Base-by-base conservation (phyloP, 139 green algal genomes). In the Picochlorum sp. region DNA sequence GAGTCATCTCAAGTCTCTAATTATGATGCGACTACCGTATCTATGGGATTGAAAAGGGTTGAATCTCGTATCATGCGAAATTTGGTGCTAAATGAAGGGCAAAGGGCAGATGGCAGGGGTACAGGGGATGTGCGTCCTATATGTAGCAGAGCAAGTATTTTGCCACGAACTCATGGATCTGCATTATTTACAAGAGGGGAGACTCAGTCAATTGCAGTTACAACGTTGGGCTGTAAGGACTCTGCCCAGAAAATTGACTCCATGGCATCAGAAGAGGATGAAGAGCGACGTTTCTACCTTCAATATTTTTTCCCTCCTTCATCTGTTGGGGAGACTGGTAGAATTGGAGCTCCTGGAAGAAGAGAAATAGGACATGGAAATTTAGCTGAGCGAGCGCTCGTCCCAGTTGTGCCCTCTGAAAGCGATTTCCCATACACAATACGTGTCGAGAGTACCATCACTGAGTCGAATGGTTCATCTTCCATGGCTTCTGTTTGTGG, bases 221-320 rank as follows among this genome's bases (percentile, higher is more conserved):
- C 84, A 22, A 96, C 89, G 3, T 74, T 96, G 18, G 77, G 75
- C 26, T 70, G 62, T 40, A 44, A 57, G 8, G 52, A 41, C 7
- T 52, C 30, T 18, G 77, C 80, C 12, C 84, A 88, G 63, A 59
- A 63, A 30, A 26, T 75, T 6, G 86, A 91, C 63, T 61, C 45
- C 47, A 83, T 94, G 64, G 30, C 50, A 7, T 22, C 64, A 22
- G 37, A 47, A 14, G 72, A 75, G 0, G 64, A 73, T 3, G 76
- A 82, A 29, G 59, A 70, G 25, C 59, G 54, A 30, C 68, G 76
- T 13, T 98, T 98, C 75, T 97, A 96, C 75, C 82, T 98, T 62
- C 93, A 99, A 75, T 99, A 99, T 74, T 93, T 86, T 75, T 99
- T 99, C 85, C 93, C 93, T 2, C 92, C 90, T 20, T 87, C 65